Evolutionary conservation across 257 asterid genomes (phyloP).

Genomic region (Paulownia fortunei): DNA sequence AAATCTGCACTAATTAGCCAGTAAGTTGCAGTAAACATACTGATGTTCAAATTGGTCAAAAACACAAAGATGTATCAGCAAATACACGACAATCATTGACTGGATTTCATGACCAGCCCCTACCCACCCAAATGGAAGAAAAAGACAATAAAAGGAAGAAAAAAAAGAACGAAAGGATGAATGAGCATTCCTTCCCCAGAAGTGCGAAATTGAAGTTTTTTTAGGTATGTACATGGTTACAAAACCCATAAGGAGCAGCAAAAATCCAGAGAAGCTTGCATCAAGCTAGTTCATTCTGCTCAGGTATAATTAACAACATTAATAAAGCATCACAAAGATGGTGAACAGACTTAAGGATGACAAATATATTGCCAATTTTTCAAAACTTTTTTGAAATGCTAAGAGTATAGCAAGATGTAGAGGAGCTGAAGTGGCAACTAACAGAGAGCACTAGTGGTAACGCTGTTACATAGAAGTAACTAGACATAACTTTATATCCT

Average conservation of each 20-base stretch:
- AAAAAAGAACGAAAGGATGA: background rate
- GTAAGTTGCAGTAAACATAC: background rate
- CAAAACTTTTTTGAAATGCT: background rate
- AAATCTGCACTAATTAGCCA: background rate
- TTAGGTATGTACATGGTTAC: too few relatives aligned
- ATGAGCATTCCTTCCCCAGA: background rate
- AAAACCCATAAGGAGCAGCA: background rate
- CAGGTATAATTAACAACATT: conserved; percentile 12
- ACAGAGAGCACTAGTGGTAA: background rate
- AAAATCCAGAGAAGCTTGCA: background rate
- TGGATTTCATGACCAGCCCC: background rate
- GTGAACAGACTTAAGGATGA: background rate
- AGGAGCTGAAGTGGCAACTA: background rate
- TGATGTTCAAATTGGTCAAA: background rate
- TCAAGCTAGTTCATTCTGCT: background rate
- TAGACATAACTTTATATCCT: background rate
- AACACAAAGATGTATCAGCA: background rate
- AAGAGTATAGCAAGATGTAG: background rate
- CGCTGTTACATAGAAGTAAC: background rate
- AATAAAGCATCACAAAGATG: background rate
- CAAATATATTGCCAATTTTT: background rate
- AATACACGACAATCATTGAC: background rate
- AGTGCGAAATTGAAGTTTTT: too few relatives aligned
- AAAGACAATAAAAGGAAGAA: background rate
- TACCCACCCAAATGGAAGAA: background rate